phyloP scores from a whole-genome alignment of 2,329 filamentous ascomycete genomes.

The Fusarium sambucinum region DNA sequence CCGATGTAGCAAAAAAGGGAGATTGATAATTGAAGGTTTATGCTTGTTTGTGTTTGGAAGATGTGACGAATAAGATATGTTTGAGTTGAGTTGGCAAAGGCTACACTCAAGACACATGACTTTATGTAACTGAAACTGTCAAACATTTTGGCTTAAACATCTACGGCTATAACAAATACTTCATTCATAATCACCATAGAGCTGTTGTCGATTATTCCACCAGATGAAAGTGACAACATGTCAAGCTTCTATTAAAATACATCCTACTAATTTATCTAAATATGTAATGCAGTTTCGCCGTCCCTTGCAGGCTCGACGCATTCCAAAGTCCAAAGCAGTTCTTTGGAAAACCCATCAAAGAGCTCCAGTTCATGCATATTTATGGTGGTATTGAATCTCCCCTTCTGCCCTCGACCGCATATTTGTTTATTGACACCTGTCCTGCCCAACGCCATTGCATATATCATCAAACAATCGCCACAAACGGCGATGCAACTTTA shows the following conservation, averaged over 20 bases:
- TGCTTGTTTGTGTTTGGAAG: slow-evolving; percentile 1
- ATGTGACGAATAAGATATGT: slow-evolving; percentile 26
- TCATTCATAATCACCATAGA: background rate
- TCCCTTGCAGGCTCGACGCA: slow-evolving; percentile 38
- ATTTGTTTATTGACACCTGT: slow-evolving; percentile 43
- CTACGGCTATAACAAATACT: background rate
- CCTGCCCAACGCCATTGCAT: slow-evolving; percentile 50
- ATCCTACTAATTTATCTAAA: slow-evolving; percentile 53
- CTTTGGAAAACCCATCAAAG: slow-evolving; percentile 21
- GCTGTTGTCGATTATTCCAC: background rate
- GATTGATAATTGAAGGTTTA: background rate
- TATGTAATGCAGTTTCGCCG: slow-evolving; percentile 42
- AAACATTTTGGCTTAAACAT: background rate
- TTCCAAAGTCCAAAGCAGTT: slow-evolving; percentile 26
- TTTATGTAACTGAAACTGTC: slow-evolving; percentile 5
- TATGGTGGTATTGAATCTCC: slow-evolving; percentile 49
- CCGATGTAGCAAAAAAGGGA: background rate
- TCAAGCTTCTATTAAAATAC: slow-evolving; percentile 59
- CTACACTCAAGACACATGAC: slow-evolving; percentile 24
- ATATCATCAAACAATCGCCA: slow-evolving; percentile 49
- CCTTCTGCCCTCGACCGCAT: slow-evolving; percentile 45
- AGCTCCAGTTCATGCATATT: slow-evolving; percentile 36
- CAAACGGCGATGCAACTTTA: slow-evolving; percentile 32
- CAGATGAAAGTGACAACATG: slow-evolving; percentile 25
- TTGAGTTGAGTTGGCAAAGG: slow-evolving; percentile 14